Base-by-base conservation (phyloP, 768 basidiomycete genomes). In the Nidularia pulvinata region DNA sequence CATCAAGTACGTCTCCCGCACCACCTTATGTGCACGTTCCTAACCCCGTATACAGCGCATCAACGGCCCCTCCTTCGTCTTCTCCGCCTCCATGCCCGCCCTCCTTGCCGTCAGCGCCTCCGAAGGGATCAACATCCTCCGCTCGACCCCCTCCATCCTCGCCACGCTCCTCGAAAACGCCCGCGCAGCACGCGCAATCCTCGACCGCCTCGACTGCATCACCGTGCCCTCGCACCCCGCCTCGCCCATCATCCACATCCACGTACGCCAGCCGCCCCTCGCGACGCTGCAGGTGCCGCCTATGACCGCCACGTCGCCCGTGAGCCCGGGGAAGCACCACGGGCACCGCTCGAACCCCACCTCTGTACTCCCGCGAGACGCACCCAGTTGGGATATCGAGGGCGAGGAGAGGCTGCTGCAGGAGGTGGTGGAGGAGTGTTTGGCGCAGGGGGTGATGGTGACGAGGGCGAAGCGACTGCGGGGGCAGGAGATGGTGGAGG, bases 31-130 rank as follows among this genome's bases (percentile, higher is more conserved):
- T 19, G 32, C 25, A 19, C 50, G 50, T 1, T 9, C 22, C 44
- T 55, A 46, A 48, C 37, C 9, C 13, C 33, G 33, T 36, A 3
- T 48, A 34, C 62, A 97, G 84, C 94, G 94, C 46, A 97, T 96
- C 81, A 98, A 98, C 66, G 93, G 92, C 13, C 87, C 93, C 3
- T 86, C 94, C 0, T 96, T 93, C 67, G 94, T 99, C 55, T 99
- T 94, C 77, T 97, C 96, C 1, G 97, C 97, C 14, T 86, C 96
- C 2, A 86, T 96, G 75, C 97, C 97, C 0, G 84, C 93, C 2
- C 80, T 95, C 43, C 85, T 98, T 37, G 86, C 93, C 16, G 94
- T 94, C 57, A 85, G 88, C 59, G 92, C 86, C 2, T 95, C 92
- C 0, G 88, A 93, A 61, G 93, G 86, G 5, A 90, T 98, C 69